phyloP scores from a whole-genome alignment of 1,284 basidiomycete genomes.

The Rugosomyces carneus region DNA sequence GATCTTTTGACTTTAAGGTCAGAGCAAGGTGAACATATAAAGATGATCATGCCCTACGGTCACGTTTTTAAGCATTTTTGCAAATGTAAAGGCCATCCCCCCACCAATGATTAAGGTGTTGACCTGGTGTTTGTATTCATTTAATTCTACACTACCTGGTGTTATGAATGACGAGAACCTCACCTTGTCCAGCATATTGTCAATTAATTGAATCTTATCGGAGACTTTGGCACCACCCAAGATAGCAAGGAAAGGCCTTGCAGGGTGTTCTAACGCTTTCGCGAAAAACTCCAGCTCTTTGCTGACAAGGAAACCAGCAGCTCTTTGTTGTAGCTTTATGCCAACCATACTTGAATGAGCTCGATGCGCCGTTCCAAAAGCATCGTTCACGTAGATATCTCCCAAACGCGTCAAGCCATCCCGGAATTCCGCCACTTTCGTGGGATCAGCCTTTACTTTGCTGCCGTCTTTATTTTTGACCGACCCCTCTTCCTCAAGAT shows the following conservation, averaged over 20 bases:
- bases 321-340: conserved; percentile 88
- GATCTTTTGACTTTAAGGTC: conserved; percentile 51
- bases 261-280: conserved; percentile 92
- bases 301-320: conserved; percentile 96
- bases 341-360: conserved; percentile 99
- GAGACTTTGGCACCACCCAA: conserved; percentile 98
- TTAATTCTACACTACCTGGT: conserved; percentile 4
- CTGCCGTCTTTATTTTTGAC: conserved; percentile 89
- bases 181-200: conserved; percentile 98
- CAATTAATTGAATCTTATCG: conserved; percentile 98
- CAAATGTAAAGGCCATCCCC: conserved; percentile 99
- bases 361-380: conserved; percentile 97
- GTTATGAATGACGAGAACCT: neutral
- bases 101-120: conserved; percentile 96
- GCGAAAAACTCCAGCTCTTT: conserved; percentile 99
- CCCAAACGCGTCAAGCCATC: conserved; percentile 86
- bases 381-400: conserved; percentile 98
- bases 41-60: conserved; percentile 36
- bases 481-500: conserved; percentile 96
- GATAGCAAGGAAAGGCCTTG: conserved; percentile 96
- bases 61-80: conserved; percentile 86
- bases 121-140: conserved; percentile 52
- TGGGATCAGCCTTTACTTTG: conserved; percentile 89
- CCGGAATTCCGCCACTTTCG: conserved; percentile 81
- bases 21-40: conserved; percentile 1